Percentiles rank a stretch among this genome's conserved stretches.
phyloP scores from a whole-genome alignment of 108 stramenopile genomes.

The Chaetoceros muelleri region DNA sequence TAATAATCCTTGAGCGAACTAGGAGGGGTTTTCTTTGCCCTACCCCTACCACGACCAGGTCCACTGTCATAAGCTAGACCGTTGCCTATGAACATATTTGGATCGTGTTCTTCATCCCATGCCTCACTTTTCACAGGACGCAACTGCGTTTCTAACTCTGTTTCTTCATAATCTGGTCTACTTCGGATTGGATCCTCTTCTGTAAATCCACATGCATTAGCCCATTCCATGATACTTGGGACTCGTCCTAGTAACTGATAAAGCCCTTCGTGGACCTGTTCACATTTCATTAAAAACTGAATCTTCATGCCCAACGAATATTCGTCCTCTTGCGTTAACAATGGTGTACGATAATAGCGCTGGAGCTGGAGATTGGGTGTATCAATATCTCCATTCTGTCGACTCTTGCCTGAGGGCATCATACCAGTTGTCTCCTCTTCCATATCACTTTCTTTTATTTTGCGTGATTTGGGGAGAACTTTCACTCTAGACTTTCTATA shows the following conservation, averaged over 20 bases:
- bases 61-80: slow-evolving; percentile 54
- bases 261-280: slow-evolving; percentile 69
- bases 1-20: slow-evolving; percentile 39
- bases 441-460: background rate
- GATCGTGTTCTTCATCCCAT: slow-evolving; percentile 46
- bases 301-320: slow-evolving; percentile 61
- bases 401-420: background rate
- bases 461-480: background rate
- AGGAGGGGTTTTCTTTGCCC: slow-evolving; percentile 59
- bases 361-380: slow-evolving; percentile 40
- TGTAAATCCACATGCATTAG: slow-evolving; percentile 63
- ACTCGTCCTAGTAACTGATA: slow-evolving; percentile 24
- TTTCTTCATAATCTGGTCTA: background rate
- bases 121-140: slow-evolving; percentile 23
- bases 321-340: slow-evolving; percentile 62
- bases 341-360: slow-evolving; percentile 60
- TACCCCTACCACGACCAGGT: slow-evolving; percentile 64
- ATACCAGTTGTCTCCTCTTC: background rate
- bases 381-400: slow-evolving; percentile 7
- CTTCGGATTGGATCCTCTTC: too few species aligned
- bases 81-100: slow-evolving; percentile 76
- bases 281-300: slow-evolving; percentile 65
- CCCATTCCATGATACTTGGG: slow-evolving; percentile 75
- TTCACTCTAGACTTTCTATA: background rate
- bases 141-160: slow-evolving; percentile 36